Base-by-base conservation (phyloP, 257 asterid genomes). In the Schizonepeta tenuifolia region DNA sequence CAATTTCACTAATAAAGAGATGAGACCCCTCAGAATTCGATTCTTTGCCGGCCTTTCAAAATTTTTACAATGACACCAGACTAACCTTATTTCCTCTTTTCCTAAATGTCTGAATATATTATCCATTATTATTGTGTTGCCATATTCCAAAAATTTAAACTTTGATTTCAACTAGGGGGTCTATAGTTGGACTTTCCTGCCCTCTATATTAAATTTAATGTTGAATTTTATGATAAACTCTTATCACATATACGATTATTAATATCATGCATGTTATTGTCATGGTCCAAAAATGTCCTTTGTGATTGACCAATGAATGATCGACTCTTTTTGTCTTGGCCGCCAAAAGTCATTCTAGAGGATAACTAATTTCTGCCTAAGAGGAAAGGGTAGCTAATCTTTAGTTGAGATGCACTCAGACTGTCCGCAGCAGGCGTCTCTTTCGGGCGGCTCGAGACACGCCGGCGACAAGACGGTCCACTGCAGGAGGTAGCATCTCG, bases 31-130 rank as follows among this genome's bases (percentile, higher is more conserved):
- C 13, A 7, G n/a, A 21, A 31, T 67, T 18, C 10, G 20, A 51
- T 33, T 51, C 64, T 53, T 43, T 24, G 75, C 75, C 80, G 71
- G 75, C 79, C 57, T 2, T 36, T 36, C 65, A 54, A 43, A 53
- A 59, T 55, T 2, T 22, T 55, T 41, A 7, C 8, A 35, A n/a
- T 17, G 50, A 59, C 68, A 41, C 13, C 61, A 43, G 8, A 12
- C 35, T 3, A 47, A 49, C 38, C 38, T 38, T 13, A 41, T 44
- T 28, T 44, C 18, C 12, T 24, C 7, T 56, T 47, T 11, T 14
- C 38, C 4, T 56, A 56, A 56, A 22, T 11, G n/a, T 9, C 41
- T 24, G 36, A 31, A 12, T 33, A 21, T 54, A 33, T 6, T 65
- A 12, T 7, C 55, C 24, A 49, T 3, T 17, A 49, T 15, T n/a